phyloP scores from a whole-genome alignment of 2,329 filamentous ascomycete species.

The Colletotrichum destructivum region DNA sequence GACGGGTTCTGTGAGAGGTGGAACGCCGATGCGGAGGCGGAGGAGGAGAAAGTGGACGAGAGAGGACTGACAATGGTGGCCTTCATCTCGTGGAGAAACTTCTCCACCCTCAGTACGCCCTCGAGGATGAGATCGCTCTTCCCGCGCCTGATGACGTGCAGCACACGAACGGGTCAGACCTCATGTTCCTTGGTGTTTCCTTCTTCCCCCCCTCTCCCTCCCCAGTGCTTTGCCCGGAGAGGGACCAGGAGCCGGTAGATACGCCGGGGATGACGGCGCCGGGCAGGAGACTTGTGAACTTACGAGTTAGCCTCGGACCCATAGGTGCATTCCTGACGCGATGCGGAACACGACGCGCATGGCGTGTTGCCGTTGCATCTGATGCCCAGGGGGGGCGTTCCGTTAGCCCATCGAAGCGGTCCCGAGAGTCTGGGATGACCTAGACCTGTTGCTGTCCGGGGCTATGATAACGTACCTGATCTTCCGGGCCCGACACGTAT shows the following conservation, averaged over 20 bases:
- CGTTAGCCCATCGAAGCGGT: constrained; percentile 21
- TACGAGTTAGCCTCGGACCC: constrained; percentile 61
- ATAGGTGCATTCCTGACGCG: constrained; percentile 58
- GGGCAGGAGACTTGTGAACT: constrained; percentile 42
- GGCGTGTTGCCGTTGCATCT: constrained; percentile 65
- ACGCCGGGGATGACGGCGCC: constrained; percentile 29
- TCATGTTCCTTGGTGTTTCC: not conserved
- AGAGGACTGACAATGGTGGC: constrained; percentile 53
- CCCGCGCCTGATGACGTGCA: constrained; percentile 54
- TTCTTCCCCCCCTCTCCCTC: not conserved
- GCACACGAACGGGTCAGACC: constrained; percentile 25
- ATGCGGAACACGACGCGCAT: constrained; percentile 56
- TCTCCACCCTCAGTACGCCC: constrained; percentile 64
- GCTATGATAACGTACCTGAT: constrained; percentile 54
- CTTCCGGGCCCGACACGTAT: constrained; percentile 63
- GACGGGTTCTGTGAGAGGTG: constrained; percentile 32
- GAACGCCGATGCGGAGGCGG: constrained; percentile 23
- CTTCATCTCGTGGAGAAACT: constrained; percentile 61
- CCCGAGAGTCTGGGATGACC: constrained; percentile 27
- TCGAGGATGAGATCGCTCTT: constrained; percentile 68
- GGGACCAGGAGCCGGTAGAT: not conserved
- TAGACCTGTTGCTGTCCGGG: constrained; percentile 5
- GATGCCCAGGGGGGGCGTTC: constrained; percentile 11
- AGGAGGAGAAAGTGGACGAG: too few relatives aligned
- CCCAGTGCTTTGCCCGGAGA: too few relatives aligned